These are phyloP conservation scores for Mitragyna speciosa DNA, from an alignment of 257 asterid species.

Conservation along the genomic window DNA sequence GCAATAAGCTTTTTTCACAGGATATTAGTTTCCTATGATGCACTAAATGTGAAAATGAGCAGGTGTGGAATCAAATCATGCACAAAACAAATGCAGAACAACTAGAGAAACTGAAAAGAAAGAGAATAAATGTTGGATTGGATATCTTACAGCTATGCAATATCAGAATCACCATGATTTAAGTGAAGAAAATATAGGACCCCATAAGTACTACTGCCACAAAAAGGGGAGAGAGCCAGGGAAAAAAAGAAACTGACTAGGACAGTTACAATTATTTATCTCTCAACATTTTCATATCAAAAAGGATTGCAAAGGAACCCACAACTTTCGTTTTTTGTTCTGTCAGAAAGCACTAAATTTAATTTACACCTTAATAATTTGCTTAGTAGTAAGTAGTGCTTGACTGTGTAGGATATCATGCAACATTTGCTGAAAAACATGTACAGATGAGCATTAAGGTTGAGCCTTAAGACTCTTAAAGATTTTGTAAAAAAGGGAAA, in stretches of 20 bases:
- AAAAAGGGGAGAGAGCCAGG: constrained; percentile 8
- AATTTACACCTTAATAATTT: background rate
- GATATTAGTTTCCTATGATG: constrained; percentile 15
- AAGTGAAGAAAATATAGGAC: constrained; percentile 37
- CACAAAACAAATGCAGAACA: constrained; percentile 18
- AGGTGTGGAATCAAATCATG: constrained; percentile 42
- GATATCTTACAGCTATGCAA: constrained; percentile 49
- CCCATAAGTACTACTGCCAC: background rate
- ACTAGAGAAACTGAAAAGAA: constrained; percentile 13
- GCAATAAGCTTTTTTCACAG: constrained; percentile 26
- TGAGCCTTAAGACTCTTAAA: background rate
- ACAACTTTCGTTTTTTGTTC: constrained; percentile 17
- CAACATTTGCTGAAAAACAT: constrained; percentile 11
- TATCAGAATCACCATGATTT: constrained; percentile 44
- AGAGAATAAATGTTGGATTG: constrained; percentile 40
- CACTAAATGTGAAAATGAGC: constrained; percentile 24
- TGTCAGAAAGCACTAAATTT: constrained; percentile 24
- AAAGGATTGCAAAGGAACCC: constrained; percentile 35
- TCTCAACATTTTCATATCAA: constrained; percentile 19
- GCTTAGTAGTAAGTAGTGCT: background rate
- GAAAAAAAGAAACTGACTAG: constrained; percentile 27
- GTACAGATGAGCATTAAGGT: background rate
- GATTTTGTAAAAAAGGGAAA: background rate
- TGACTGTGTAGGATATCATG: background rate
- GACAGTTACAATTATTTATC: constrained; percentile 33